Evolutionary conservation across 2,329 filamentous ascomycete species (phyloP).

Genomic region (Diaporthe caulivora): DNA sequence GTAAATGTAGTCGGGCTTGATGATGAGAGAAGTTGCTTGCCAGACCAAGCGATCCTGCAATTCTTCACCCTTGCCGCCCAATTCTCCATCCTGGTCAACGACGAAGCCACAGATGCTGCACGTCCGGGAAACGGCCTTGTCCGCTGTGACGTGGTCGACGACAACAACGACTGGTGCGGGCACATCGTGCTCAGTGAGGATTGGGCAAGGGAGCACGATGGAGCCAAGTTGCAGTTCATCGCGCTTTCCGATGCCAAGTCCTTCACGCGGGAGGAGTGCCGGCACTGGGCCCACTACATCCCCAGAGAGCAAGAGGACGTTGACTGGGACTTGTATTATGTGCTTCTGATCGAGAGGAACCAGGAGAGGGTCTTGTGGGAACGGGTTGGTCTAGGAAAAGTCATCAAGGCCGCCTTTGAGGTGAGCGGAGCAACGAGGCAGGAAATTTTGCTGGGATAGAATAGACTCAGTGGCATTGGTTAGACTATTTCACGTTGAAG

Average conservation of each 20-base stretch:
- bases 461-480: background rate
- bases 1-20: slow-evolving; percentile 8
- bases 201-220: slow-evolving; percentile 39
- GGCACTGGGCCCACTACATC: slow-evolving; percentile 51
- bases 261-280: slow-evolving; percentile 48
- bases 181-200: slow-evolving; percentile 45
- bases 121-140: slow-evolving; percentile 35
- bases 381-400: slow-evolving; percentile 50
- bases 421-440: background rate
- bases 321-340: slow-evolving; percentile 51
- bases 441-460: background rate
- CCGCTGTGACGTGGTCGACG: slow-evolving; percentile 47
- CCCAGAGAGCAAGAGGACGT: slow-evolving; percentile 48
- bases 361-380: slow-evolving; percentile 43
- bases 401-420: slow-evolving; percentile 48
- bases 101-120: background rate
- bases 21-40: background rate
- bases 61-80: slow-evolving; percentile 48
- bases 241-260: slow-evolving; percentile 51
- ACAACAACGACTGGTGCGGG: slow-evolving; percentile 49
- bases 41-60: slow-evolving; percentile 45
- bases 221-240: slow-evolving; percentile 44
- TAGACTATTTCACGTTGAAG: background rate
- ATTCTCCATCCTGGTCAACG: slow-evolving; percentile 38
- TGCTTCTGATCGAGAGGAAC: slow-evolving; percentile 47